Percentiles rank a stretch among this genome's conserved stretches.
Evolutionary conservation across 2,329 filamentous ascomycete species (phyloP).

Genomic region (Purpureocillium takamizusanense): DNA sequence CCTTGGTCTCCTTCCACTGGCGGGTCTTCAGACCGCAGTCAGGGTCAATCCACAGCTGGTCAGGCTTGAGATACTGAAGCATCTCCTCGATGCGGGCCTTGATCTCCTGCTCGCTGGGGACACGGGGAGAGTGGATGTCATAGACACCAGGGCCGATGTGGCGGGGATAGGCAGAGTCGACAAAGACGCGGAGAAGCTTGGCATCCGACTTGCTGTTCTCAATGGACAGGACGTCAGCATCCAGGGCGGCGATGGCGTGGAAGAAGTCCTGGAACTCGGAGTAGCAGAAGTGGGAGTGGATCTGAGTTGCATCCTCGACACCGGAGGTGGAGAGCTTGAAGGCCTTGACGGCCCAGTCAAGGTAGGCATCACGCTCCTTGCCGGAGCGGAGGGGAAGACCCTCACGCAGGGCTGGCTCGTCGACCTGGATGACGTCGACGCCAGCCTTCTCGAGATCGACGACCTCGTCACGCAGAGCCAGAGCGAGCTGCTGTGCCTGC

Average conservation of each 20-base stretch:
- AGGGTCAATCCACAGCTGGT: constrained; percentile 99
- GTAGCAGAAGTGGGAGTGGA: constrained; percentile 99
- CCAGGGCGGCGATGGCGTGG: constrained; percentile 96
- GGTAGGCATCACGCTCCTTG: constrained; percentile 92
- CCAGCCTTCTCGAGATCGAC: constrained; percentile 95
- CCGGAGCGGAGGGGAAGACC: constrained; percentile 94
- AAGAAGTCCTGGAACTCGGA: constrained; percentile 99
- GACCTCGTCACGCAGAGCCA: constrained; percentile 97
- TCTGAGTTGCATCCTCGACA: constrained; percentile 93
- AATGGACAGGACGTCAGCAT: constrained; percentile 96
- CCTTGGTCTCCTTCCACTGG: constrained; percentile 98
- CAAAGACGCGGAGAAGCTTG: constrained; percentile 97
- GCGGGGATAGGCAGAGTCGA: constrained; percentile 92
- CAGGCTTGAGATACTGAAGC: constrained; percentile 92
- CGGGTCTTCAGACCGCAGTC: constrained; percentile 99
- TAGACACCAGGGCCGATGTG: constrained; percentile 99
- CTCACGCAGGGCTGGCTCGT: constrained; percentile 98
- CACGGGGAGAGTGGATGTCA: constrained; percentile 98
- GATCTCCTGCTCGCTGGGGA: constrained; percentile 96
- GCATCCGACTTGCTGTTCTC: constrained; percentile 99
- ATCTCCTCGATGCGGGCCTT: constrained; percentile 97
- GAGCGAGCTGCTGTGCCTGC: constrained; percentile 96
- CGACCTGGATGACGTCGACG: constrained; percentile 96
- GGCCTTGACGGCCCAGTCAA: constrained; percentile 93
- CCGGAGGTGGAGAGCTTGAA: constrained; percentile 94